Evolutionary conservation across 306 rosid species (phyloP), one percentile per base, ranked within the genome.

Genomic region (Notholithocarpus densiflorus): DNA sequence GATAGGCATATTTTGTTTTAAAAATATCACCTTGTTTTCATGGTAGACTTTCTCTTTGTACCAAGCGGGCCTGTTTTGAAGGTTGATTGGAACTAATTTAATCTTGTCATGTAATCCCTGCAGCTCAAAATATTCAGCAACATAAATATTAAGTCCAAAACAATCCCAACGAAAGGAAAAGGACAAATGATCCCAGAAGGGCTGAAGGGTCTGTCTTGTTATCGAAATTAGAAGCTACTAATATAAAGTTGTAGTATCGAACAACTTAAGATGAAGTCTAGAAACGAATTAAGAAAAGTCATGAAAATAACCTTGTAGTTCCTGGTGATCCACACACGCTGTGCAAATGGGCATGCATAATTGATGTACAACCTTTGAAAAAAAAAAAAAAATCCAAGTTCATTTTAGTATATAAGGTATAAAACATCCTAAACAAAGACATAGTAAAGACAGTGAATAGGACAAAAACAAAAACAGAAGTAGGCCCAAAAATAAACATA

Each of bases 271-370:
- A 37, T 13, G 52, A 48, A 45, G 75, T 11, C 59, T 18, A 71
- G 6, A 17, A 14, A 51, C 21, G 52, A 53, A 18, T 3, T 12
- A 17, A 52, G 17, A 18, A 73, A 7, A 37, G 18, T 14, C 59
- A 73, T 11, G 15, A 45, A 12, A 12, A 11, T 3, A 52, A 92
- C 98, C 97, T 89, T 94, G 45, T 80, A 92, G 68, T 94, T 92
- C 76, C 94, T 87, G 24, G 92, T 59, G 85, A 94, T 91, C 98
- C 98, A 94, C 12, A 37, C 86, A 57, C 97, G 96, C 78, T 94
- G 98, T 11, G 95, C 98, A 87, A 7, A 94, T 18, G 97, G 97
- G 76, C 97, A 94, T 2, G 2, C 0, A 48, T 88, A 92, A 78
- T 6, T 64, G 74, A 29, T 82, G 76, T 90, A 94, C 88, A 92